phyloP scores from a whole-genome alignment of 768 basidiomycete genomes.

The Leucocoprinus sp. region DNA sequence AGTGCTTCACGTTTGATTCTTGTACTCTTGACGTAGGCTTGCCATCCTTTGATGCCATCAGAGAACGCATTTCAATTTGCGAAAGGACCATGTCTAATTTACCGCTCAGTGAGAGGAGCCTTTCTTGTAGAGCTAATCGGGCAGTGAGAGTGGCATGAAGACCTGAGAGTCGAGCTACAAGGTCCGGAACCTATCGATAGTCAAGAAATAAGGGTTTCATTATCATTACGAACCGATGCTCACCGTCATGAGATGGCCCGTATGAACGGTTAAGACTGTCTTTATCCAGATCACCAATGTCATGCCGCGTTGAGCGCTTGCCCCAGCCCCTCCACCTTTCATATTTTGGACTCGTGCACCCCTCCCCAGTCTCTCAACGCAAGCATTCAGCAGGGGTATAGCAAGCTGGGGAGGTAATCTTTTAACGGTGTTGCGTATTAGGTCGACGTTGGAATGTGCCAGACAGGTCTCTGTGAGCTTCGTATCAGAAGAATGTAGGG shows the following conservation, averaged over 20 bases:
- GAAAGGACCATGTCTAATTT: conserved; percentile 90
- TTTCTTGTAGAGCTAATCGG: conserved; percentile 76
- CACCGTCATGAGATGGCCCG: conserved; percentile 91
- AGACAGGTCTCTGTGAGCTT: conserved; percentile 82
- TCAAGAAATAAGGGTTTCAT: background rate
- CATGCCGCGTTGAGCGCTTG: conserved; percentile 68
- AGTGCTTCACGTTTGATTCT: conserved; percentile 36
- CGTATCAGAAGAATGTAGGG: conserved; percentile 90
- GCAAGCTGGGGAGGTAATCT: conserved; percentile 82
- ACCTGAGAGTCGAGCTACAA: conserved; percentile 79
- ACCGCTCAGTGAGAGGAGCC: conserved; percentile 78
- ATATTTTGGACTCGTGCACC: conserved; percentile 62
- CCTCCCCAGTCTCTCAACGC: conserved; percentile 81
- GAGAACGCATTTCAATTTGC: conserved; percentile 83
- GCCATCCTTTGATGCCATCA: conserved; percentile 35
- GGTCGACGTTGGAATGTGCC: conserved; percentile 66
- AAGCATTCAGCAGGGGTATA: conserved; percentile 77
- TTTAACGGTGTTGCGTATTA: conserved; percentile 83
- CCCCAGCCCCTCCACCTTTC: conserved; percentile 73
- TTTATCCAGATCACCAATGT: conserved; percentile 72
- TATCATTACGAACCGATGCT: conserved; percentile 18
- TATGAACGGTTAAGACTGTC: conserved; percentile 77
- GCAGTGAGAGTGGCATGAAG: conserved; percentile 76
- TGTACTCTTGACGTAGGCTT: conserved; percentile 24
- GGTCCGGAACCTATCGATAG: conserved; percentile 71